These are phyloP conservation scores for Citrus reticulata DNA, from an alignment of 345 rosid species.

Conservation along the genomic window DNA sequence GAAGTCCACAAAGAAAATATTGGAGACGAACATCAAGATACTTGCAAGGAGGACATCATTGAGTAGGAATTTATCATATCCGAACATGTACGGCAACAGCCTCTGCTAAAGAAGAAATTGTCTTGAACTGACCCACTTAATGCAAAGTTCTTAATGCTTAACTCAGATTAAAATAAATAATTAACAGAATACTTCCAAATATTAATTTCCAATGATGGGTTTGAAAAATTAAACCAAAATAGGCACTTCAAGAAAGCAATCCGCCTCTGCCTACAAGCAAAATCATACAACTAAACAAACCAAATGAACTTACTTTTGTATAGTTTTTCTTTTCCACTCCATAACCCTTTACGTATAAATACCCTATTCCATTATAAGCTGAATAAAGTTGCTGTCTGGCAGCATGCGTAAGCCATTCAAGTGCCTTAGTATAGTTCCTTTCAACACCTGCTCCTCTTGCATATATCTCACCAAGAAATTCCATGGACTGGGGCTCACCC, in stretches of 20 bases:
- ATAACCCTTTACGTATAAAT: slow-evolving; percentile 91
- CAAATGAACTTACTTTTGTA: slow-evolving; percentile 56
- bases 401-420: slow-evolving; percentile 92
- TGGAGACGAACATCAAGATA: background rate
- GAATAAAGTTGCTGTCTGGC: slow-evolving; percentile 74
- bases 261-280: background rate
- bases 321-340: slow-evolving; percentile 96
- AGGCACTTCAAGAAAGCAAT: background rate
- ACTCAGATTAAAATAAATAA: background rate
- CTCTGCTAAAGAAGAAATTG: background rate
- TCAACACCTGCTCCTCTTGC: slow-evolving; percentile 99
- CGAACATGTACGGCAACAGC: background rate
- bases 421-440: slow-evolving; percentile 90
- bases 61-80: background rate
- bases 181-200: background rate
- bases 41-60: background rate
- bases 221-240: background rate
- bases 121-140: too few species aligned
- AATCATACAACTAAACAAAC: background rate
- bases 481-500: slow-evolving; percentile 94
- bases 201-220: background rate
- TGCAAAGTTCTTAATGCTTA: background rate
- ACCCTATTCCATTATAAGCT: slow-evolving; percentile 95
- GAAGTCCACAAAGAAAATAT: too few species aligned
- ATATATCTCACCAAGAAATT: slow-evolving; percentile 94